phyloP scores from a whole-genome alignment of 1,284 basidiomycete genomes.

The Phylloporus gajari region DNA sequence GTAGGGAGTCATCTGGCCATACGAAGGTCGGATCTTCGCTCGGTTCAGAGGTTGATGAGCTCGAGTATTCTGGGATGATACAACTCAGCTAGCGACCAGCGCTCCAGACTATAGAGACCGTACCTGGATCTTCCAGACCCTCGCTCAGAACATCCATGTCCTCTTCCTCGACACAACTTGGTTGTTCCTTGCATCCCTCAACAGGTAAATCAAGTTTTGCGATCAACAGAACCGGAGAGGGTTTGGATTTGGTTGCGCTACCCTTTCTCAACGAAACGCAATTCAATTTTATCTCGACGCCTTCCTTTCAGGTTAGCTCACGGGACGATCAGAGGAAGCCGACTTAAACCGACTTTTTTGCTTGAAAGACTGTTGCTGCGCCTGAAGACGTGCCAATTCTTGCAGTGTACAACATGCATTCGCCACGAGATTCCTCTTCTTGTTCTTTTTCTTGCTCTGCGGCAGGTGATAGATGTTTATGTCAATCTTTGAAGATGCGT shows the following conservation, averaged over 20 bases:
- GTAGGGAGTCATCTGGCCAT: conserved; percentile 23
- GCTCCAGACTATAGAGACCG: neutral
- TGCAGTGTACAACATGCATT: conserved; percentile 57
- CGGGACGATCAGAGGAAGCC: conserved; percentile 1
- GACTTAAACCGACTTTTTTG: conserved; percentile 52
- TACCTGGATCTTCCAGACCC: conserved; percentile 23
- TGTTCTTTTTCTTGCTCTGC: conserved; percentile 67
- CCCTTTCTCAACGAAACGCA: conserved; percentile 20
- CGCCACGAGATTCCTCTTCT: conserved; percentile 64
- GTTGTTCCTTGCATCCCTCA: neutral
- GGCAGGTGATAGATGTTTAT: conserved; percentile 66
- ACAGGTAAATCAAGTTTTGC: conserved; percentile 30
- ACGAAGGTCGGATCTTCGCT: conserved; percentile 17
- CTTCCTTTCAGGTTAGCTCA: conserved; percentile 37
- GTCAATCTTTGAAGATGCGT: conserved; percentile 54
- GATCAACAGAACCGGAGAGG: conserved; percentile 21
- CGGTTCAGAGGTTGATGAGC: conserved; percentile 22
- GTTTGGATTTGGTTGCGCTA: conserved; percentile 21
- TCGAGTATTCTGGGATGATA: conserved; percentile 20
- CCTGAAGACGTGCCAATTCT: conserved; percentile 62
- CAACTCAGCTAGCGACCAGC: neutral
- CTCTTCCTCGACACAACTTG: neutral
- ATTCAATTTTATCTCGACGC: conserved; percentile 49
- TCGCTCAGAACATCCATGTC: conserved; percentile 16
- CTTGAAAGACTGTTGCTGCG: conserved; percentile 39